Base-by-base conservation (phyloP, 495 filamentous ascomycete genomes). In the Aspergillus haitiensis region DNA sequence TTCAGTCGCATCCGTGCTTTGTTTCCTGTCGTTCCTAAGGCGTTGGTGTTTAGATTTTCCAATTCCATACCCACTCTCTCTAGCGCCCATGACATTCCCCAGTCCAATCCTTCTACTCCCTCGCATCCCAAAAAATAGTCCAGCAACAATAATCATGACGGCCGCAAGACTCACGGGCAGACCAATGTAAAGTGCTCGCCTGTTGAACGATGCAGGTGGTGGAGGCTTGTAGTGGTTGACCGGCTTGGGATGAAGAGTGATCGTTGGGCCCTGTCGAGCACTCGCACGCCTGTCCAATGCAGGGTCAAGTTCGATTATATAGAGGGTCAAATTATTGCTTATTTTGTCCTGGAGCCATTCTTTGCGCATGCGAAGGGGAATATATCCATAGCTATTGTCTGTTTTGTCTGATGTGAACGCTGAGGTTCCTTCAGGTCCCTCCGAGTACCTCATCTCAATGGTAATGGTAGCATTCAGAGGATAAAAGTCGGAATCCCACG, bases 401-500 rank as follows among this genome's bases (percentile, higher is more conserved):
- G 66, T 73, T 37, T 53, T 55, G n/a, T 61, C 66, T 5, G 75
- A 77, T 8, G 67, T 68, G 67, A 72, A 80, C 0, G 72, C 72
- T 32, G 75, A 60, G 56, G 70, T 65, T 50, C 68, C 69, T 11
- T 59, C 56, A 11, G 61, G 47, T 31, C 53, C 55, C 52, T 75
- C 67, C 46, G 55, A 35, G 55, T 68, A 75, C 64, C 74, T 71
- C 50, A 77, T 59, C 39, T 72, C 70, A 49, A 80, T 71, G 16
- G 66, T 70, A 27, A 79, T 69, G 18, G 70, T 77, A 12, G 74
- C 68, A 60, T 78, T 78, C 45, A 67, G 40, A 39, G 68, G 64
- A 64, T 78, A 78, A 49, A 61, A 66, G 42, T 73, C 67, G 16
- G 75, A 64, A 61, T 80, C 70, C 77, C 77, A 80, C 12, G 75